These are phyloP conservation scores for Penicillium chermesinum DNA, from an alignment of 495 filamentous ascomycete genomes.

Conservation along the genomic window DNA sequence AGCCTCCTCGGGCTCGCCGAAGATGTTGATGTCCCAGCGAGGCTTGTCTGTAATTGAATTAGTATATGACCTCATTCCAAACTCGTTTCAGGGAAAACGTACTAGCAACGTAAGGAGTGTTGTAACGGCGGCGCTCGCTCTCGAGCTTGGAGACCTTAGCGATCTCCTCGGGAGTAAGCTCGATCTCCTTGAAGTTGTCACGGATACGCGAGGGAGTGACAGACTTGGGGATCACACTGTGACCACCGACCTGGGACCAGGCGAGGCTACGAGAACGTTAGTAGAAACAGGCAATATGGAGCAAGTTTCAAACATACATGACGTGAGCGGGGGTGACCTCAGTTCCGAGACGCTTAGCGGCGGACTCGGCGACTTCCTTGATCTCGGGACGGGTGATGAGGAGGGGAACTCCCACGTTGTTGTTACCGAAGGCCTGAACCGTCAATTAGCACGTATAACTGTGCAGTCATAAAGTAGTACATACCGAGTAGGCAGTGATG, in stretches of 20 bases:
- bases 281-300: background rate
- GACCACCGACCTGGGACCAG: constrained; percentile 45
- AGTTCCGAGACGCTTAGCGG: constrained; percentile 34
- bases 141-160: constrained; percentile 40
- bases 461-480: background rate
- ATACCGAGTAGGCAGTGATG: constrained; percentile 46
- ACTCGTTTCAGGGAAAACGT: constrained; percentile 2
- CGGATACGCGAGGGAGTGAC: constrained; percentile 43
- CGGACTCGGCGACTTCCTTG: constrained; percentile 41
- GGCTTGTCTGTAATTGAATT: constrained; percentile 30
- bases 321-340: constrained; percentile 39
- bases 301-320: constrained; percentile 18
- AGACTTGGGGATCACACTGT: constrained; percentile 49
- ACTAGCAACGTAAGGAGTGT: constrained; percentile 39
- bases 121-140: constrained; percentile 42
- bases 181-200: constrained; percentile 47
- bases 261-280: constrained; percentile 26
- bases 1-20: constrained; percentile 40
- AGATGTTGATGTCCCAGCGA: constrained; percentile 45
- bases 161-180: constrained; percentile 42
- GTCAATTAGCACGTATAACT: background rate
- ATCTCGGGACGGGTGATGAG: constrained; percentile 41
- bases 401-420: constrained; percentile 38
- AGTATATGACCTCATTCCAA: background rate
- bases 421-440: constrained; percentile 45